Evolutionary conservation across 2,329 filamentous ascomycete genomes (phyloP).

Genomic region (Cadophora malorum): DNA sequence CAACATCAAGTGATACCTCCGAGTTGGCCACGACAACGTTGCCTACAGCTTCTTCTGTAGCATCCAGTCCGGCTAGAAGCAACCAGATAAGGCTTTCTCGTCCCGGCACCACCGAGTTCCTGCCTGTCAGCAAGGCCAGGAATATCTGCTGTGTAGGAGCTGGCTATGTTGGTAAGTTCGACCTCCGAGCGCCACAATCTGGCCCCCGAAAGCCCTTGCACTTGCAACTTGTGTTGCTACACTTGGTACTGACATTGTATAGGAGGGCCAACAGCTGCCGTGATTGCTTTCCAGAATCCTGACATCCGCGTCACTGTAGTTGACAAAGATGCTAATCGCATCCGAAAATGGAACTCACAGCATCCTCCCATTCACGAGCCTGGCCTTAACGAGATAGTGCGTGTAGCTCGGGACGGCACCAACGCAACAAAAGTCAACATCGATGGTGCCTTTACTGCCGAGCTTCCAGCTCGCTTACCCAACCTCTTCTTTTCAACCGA

Average conservation of each 20-base stretch:
- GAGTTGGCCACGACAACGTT: conserved; percentile 15
- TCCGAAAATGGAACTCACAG: conserved; percentile 73
- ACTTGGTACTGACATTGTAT: neutral
- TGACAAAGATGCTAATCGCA: conserved; percentile 68
- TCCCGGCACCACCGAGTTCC: conserved; percentile 3
- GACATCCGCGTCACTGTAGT: conserved; percentile 75
- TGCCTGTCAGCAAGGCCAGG: conserved; percentile 10
- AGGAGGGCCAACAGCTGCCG: conserved; percentile 75
- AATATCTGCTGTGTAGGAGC: conserved; percentile 22
- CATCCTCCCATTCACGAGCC: conserved; percentile 78
- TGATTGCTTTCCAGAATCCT: conserved; percentile 75
- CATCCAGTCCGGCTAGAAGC: conserved; percentile 1
- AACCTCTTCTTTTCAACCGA: conserved; percentile 78
- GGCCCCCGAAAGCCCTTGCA: too few relatives aligned
- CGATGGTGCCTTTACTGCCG: conserved; percentile 15
- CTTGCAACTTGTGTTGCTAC: neutral
- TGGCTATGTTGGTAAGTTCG: conserved; percentile 20
- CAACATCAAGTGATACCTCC: conserved; percentile 16
- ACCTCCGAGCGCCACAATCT: too few relatives aligned
- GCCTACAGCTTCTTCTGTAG: conserved; percentile 17
- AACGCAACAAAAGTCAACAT: conserved; percentile 9
- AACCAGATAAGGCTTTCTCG: conserved; percentile 9
- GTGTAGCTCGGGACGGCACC: conserved; percentile 59
- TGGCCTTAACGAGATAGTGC: conserved; percentile 71
- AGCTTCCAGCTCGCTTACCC: conserved; percentile 54